phyloP scores from a whole-genome alignment of 1,139 yeast species.

The Diutina neorugosa region DNA sequence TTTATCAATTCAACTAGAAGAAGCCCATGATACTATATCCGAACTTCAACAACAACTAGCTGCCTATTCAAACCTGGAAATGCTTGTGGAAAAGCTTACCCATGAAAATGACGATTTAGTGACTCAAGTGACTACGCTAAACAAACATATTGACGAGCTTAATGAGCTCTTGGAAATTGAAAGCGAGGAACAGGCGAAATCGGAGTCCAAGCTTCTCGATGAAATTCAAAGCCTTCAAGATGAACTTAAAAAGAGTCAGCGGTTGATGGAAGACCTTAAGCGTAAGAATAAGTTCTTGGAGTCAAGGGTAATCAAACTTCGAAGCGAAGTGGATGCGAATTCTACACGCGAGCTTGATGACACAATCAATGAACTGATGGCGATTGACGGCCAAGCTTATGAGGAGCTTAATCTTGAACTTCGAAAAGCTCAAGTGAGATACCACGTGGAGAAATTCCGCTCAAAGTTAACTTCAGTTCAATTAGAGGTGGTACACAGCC shows the following conservation, averaged over 20 bases:
- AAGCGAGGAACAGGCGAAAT: slow-evolving; percentile 35
- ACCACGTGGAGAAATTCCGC: background rate
- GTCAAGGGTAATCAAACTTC: slow-evolving; percentile 8
- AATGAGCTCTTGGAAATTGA: slow-evolving; percentile 50
- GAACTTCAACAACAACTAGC: slow-evolving; percentile 36
- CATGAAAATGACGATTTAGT: slow-evolving; percentile 38
- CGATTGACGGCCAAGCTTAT: slow-evolving; percentile 6
- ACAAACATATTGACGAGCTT: slow-evolving; percentile 38
- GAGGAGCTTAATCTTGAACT: slow-evolving; percentile 12
- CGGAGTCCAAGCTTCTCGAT: slow-evolving; percentile 21
- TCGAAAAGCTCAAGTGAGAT: slow-evolving; percentile 8
- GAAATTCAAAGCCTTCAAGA: slow-evolving; percentile 3
- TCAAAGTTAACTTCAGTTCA: background rate
- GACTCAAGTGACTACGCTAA: slow-evolving; percentile 25
- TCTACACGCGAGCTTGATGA: slow-evolving; percentile 5
- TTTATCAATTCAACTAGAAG: slow-evolving; percentile 17
- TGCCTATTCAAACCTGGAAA: slow-evolving; percentile 28
- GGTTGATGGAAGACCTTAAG: slow-evolving; percentile 17
- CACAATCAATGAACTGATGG: slow-evolving; percentile 3
- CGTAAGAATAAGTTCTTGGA: slow-evolving; percentile 20
- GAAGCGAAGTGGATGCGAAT: background rate
- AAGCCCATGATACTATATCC: slow-evolving; percentile 28
- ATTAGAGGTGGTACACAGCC: background rate
- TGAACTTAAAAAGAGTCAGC: slow-evolving; percentile 16
- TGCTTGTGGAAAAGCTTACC: slow-evolving; percentile 44